Percentiles rank a stretch among this genome's conserved stretches.
phyloP scores from a whole-genome alignment of 257 asterid genomes.

The Buddleja alternifolia region DNA sequence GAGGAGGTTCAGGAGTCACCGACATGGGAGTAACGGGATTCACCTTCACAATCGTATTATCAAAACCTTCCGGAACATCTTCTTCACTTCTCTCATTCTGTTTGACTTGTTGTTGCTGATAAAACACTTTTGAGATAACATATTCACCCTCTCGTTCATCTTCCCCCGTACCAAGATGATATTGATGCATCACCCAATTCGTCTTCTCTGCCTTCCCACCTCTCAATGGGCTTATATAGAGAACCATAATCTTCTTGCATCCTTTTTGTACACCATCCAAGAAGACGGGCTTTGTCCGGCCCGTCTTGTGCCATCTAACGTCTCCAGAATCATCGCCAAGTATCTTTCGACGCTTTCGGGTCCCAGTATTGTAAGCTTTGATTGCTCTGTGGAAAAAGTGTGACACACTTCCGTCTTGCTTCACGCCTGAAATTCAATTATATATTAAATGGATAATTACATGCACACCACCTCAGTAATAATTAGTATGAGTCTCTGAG shows the following conservation, averaged over 20 bases:
- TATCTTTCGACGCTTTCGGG: slow-evolving; percentile 90
- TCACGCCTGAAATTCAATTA: slow-evolving; percentile 61
- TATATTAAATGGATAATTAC: neutral
- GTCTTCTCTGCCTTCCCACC: slow-evolving; percentile 95
- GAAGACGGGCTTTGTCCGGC: slow-evolving; percentile 85
- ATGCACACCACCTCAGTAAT: too few species aligned
- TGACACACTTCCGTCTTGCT: slow-evolving; percentile 85
- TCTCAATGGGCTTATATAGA: slow-evolving; percentile 64
- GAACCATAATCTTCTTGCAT: slow-evolving; percentile 96
- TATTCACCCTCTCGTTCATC: slow-evolving; percentile 89
- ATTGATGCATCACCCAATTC: slow-evolving; percentile 98
- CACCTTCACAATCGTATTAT: slow-evolving; percentile 39
- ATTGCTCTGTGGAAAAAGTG: slow-evolving; percentile 95
- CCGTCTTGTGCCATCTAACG: slow-evolving; percentile 98
- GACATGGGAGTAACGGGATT: slow-evolving; percentile 88
- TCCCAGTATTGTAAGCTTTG: slow-evolving; percentile 92
- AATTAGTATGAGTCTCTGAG: too few species aligned
- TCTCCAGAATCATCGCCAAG: slow-evolving; percentile 69
- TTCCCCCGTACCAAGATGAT: slow-evolving; percentile 86
- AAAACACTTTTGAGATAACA: slow-evolving; percentile 85
- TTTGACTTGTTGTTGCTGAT: slow-evolving; percentile 80
- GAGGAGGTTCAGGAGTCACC: slow-evolving; percentile 73
- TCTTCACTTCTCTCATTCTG: slow-evolving; percentile 60
- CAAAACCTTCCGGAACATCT: slow-evolving; percentile 42
- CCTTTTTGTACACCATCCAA: slow-evolving; percentile 88